A percentile compares a stretch with the other conserved stretches of the same genome.
Evolutionary conservation across 257 asterid species (phyloP).

Genomic region (Scutellaria barbata): DNA sequence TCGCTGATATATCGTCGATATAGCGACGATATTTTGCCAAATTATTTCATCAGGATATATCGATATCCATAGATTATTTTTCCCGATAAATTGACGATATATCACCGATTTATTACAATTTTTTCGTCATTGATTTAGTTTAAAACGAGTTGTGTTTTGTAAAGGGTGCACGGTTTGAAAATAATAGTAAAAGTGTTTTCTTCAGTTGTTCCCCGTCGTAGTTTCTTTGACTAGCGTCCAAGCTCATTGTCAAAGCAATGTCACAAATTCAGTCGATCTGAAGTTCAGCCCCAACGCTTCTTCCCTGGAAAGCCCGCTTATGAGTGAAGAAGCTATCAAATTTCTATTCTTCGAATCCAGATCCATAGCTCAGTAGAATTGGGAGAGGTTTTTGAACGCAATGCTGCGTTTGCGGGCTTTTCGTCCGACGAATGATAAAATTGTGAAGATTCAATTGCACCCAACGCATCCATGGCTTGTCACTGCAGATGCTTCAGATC

Average conservation of each 20-base stretch:
- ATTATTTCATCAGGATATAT: too few relatives aligned
- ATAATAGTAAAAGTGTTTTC: too few relatives aligned
- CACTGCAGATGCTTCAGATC: conserved; percentile 97
- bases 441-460: conserved; percentile 95
- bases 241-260: conserved; percentile 22
- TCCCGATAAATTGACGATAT: too few relatives aligned
- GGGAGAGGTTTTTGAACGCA: conserved; percentile 24
- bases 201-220: too few relatives aligned
- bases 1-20: too few relatives aligned
- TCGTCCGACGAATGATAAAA: conserved; percentile 95
- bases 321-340: conserved; percentile 28
- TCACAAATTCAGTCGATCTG: conserved; percentile 29
- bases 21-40: too few relatives aligned
- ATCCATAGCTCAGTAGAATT: conserved; percentile 29
- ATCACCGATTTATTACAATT: too few relatives aligned
- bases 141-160: too few relatives aligned
- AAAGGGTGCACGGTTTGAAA: too few relatives aligned
- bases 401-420: conserved; percentile 91
- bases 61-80: too few relatives aligned
- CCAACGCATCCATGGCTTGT: conserved; percentile 99
- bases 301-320: conserved; percentile 14
- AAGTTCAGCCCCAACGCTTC: conserved; percentile 12
- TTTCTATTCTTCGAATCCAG: conserved; percentile 9
- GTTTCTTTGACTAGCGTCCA: conserved; percentile 5
- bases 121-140: too few relatives aligned